Conservation (phyloP, 495 filamentous ascomycete genomes). For the Hypoxylon intermedium region DNA sequence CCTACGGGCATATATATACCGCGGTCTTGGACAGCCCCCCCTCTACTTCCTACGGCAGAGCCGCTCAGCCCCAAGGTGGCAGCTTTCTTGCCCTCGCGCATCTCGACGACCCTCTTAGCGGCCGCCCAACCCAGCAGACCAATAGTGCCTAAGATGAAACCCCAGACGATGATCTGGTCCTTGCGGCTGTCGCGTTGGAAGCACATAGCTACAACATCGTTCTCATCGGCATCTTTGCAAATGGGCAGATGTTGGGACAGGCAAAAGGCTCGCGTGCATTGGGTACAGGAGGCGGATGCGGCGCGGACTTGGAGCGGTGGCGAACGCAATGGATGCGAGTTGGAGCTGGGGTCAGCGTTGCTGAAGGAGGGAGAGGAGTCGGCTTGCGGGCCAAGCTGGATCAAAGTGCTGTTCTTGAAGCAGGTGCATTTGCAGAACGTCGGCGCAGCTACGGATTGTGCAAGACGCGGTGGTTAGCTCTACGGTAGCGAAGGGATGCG, state of each 20-base stretch:
- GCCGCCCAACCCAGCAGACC: slow-evolving; percentile 83
- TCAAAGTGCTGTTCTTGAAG: slow-evolving; percentile 89
- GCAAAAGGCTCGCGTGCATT: slow-evolving; percentile 93
- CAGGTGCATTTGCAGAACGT: slow-evolving; percentile 99
- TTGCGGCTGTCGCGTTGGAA: slow-evolving; percentile 92
- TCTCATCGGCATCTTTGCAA: slow-evolving; percentile 83
- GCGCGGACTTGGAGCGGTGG: slow-evolving; percentile 31
- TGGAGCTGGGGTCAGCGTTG: slow-evolving; percentile 23
- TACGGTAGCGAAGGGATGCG: slow-evolving; percentile 29
- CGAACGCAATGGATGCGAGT: neutral
- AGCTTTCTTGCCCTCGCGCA: slow-evolving; percentile 55
- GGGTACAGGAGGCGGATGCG: slow-evolving; percentile 64
- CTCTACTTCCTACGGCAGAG: neutral
- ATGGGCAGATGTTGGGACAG: slow-evolving; percentile 82
- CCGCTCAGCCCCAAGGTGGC: slow-evolving; percentile 14
- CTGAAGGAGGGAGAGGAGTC: slow-evolving; percentile 40
- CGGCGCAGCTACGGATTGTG: slow-evolving; percentile 60
- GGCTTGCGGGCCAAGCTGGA: slow-evolving; percentile 65
- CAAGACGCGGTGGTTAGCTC: neutral
- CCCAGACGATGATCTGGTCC: slow-evolving; percentile 88
- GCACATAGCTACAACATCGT: slow-evolving; percentile 87
- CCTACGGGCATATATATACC: slow-evolving; percentile 30
- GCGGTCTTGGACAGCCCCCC: slow-evolving; percentile 10
- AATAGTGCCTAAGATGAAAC: slow-evolving; percentile 88
- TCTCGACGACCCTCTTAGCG: slow-evolving; percentile 59